These are phyloP conservation scores for Rhizopogon vulgaris DNA, from an alignment of 768 basidiomycete genomes.

Conservation along the genomic window DNA sequence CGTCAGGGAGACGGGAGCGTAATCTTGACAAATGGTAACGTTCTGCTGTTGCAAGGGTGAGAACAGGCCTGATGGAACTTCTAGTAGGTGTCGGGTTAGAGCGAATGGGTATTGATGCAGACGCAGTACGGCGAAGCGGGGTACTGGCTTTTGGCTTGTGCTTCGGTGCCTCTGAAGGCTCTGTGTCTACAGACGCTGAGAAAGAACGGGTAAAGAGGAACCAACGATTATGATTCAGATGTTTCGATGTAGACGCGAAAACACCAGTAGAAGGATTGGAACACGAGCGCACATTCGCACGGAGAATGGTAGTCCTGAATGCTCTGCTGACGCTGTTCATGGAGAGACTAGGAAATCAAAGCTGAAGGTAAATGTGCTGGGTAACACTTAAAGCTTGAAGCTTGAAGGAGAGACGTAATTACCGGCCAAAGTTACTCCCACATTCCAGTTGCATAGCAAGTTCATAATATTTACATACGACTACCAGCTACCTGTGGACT, in stretches of 20 bases:
- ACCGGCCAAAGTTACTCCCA: too few relatives aligned
- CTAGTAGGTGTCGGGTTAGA: constrained; percentile 83
- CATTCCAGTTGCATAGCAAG: too few relatives aligned
- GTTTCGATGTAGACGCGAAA: not conserved
- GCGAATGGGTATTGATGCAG: constrained; percentile 81
- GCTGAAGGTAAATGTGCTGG: not conserved
- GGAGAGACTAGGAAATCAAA: not conserved
- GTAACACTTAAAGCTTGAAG: too few relatives aligned
- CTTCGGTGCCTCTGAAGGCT: constrained; percentile 27
- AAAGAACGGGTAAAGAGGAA: not conserved
- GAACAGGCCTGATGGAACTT: constrained; percentile 66
- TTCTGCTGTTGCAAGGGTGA: constrained; percentile 81
- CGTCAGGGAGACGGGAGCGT: constrained; percentile 47
- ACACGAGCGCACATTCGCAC: not conserved
- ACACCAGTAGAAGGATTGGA: not conserved
- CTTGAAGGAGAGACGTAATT: too few relatives aligned
- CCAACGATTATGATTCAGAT: not conserved
- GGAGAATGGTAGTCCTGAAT: not conserved
- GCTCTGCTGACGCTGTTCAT: not conserved
- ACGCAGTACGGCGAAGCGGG: constrained; percentile 74
- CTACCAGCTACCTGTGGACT: too few relatives aligned
- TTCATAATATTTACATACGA: too few relatives aligned
- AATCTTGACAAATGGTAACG: constrained; percentile 68
- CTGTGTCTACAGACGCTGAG: not conserved
- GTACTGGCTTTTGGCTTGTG: constrained; percentile 80